A percentile compares a stretch with the other conserved stretches of the same genome.
Conservation (phyloP, 1,284 basidiomycete genomes). For the Ganoderma sp. region DNA sequence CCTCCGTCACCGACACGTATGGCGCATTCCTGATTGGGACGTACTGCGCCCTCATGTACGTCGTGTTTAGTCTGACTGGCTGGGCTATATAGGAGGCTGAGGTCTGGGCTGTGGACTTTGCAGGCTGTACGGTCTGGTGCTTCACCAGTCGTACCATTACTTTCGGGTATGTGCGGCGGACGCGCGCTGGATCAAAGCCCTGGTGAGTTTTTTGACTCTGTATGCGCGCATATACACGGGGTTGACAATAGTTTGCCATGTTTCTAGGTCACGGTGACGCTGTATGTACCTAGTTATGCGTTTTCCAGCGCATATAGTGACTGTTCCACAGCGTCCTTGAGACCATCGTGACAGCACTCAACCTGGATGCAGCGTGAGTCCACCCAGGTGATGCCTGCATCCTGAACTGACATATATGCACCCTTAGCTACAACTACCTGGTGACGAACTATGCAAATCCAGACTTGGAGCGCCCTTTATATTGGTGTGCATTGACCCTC, state of each 20-base stretch:
- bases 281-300: background rate
- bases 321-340: background rate
- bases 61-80: background rate
- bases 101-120: background rate
- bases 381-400: background rate
- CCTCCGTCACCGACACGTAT: background rate
- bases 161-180: conserved; percentile 3
- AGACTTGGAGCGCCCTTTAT: background rate
- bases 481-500: background rate
- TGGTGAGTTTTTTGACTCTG: background rate
- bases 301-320: background rate
- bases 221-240: background rate
- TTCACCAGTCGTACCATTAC: conserved; percentile 5
- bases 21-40: background rate
- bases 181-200: background rate
- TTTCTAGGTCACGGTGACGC: background rate
- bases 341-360: background rate
- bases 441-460: background rate
- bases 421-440: background rate
- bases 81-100: background rate
- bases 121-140: background rate
- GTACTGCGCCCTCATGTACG: background rate
- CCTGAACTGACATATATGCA: background rate
- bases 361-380: background rate
- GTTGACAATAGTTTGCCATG: background rate